Base-by-base conservation (phyloP, 164 flowering plant species). In the Aristolochia contorta region DNA sequence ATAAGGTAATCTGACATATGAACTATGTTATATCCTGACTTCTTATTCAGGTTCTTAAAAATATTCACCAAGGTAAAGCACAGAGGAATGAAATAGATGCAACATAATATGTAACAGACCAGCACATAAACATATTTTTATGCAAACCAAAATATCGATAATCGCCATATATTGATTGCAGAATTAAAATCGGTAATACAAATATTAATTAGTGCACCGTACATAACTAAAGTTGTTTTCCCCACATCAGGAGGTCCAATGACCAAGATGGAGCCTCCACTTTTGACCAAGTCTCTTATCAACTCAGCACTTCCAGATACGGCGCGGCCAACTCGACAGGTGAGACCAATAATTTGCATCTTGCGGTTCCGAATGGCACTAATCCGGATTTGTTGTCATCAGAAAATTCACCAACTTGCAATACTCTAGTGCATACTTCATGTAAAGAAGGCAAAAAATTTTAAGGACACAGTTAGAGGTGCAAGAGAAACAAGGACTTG, bases 161-260 rank as follows among this genome's bases (percentile, higher is more conserved):
- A 27, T 27, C 5, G 30, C 30, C 30, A 27, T 27, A 6, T 37
- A 37, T 13, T 6, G n/a, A 4, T 18, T 18, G 16, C 6, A 49
- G 7, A 49, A n/a, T n/a, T 6, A 4, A 49, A 18, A 16, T 49
- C 14, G 12, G 14, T 6, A 46, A 32, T n/a, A 9, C 54, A 49
- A 12, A n/a, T n/a, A n/a, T n/a, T 47, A 4, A 51, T 14, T 63
- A 47, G 60, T 5, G 9, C 51, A 12, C 37, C 1, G 55, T 78
- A 93, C 98, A 96, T 89, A 78, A 93, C 89, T 65, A 93, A 80
- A 66, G 98, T 93, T 62, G 99, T 93, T 75, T 93, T 90, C 55
- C 99, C 99, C 51, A 93, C 99, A 56, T 97, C 99, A 64, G 99
- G 99, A 51, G 86, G 94, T 63, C 99, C 99, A 25, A 93, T 86